phyloP scores from a whole-genome alignment of 345 rosid species.

The Camelina sativa region DNA sequence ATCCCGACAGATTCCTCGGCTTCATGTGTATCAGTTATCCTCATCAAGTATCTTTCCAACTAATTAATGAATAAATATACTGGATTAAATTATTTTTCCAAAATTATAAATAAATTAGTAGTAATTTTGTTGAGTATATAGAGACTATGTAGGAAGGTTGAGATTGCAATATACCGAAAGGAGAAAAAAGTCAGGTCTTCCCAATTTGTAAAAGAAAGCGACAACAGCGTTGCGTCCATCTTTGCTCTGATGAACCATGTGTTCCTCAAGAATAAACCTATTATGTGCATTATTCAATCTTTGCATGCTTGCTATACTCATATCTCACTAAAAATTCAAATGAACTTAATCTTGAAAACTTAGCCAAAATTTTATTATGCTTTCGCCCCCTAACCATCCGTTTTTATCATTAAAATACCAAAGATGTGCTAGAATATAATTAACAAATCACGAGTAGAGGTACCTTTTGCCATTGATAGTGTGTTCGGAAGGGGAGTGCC shows the following conservation, averaged over 20 bases:
- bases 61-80: conserved; percentile 39
- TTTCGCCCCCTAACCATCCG: not conserved
- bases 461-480: conserved; percentile 70
- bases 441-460: not conserved
- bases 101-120: not conserved
- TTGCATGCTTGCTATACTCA: not conserved
- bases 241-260: conserved; percentile 66
- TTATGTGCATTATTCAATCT: not conserved
- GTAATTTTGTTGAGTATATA: not conserved
- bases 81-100: not conserved
- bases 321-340: not conserved
- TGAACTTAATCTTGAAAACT: not conserved
- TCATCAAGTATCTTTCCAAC: conserved; percentile 50
- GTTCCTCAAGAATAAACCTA: conserved; percentile 62
- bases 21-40: conserved; percentile 43
- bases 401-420: too few species aligned
- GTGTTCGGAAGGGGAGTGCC: conserved; percentile 91
- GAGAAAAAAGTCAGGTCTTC: conserved; percentile 59
- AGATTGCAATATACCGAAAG: conserved; percentile 50
- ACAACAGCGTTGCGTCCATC: conserved; percentile 57
- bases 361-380: not conserved
- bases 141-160: not conserved
- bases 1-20: conserved; percentile 48
- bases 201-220: conserved; percentile 59
- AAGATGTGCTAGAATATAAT: too few species aligned